Evolutionary conservation across 768 basidiomycete species (phyloP).

Genomic region (Xerocomus potaroensis): DNA sequence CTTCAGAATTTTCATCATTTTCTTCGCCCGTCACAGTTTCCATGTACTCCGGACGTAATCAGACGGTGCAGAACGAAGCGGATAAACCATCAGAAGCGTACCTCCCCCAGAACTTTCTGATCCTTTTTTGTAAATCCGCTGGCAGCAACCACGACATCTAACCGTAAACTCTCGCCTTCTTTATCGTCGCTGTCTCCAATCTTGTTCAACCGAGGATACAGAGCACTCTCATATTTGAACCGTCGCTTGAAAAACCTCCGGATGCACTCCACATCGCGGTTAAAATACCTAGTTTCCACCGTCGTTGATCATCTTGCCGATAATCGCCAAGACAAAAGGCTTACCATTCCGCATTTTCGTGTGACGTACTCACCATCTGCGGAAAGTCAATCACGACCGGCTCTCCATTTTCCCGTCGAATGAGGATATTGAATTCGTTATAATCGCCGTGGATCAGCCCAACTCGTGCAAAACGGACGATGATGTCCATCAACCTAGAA

Average conservation of each 20-base stretch:
- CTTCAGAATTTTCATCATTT: conserved; percentile 25
- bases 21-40: conserved; percentile 43
- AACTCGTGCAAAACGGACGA: conserved; percentile 88
- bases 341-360: conserved; percentile 95
- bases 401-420: conserved; percentile 67
- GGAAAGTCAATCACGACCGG: conserved; percentile 98
- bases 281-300: conserved; percentile 78
- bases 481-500: conserved; percentile 89
- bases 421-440: conserved; percentile 99
- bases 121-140: conserved; percentile 89
- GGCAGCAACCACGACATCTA: conserved; percentile 91
- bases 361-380: conserved; percentile 98
- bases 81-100: conserved; percentile 36
- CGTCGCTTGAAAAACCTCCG: conserved; percentile 86
- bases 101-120: conserved; percentile 80
- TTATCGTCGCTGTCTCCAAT: conserved; percentile 27
- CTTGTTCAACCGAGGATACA: conserved; percentile 81
- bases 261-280: conserved; percentile 97
- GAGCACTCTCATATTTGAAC: conserved; percentile 86
- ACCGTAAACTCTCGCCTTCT: conserved; percentile 54
- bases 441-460: conserved; percentile 99
- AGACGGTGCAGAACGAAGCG: conserved; percentile 15
- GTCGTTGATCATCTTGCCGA: conserved; percentile 7
- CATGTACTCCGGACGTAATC: conserved; percentile 55
- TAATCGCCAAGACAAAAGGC: conserved; percentile 23